Conservation (phyloP, 768 basidiomycete genomes). For the Collybia sordida region DNA sequence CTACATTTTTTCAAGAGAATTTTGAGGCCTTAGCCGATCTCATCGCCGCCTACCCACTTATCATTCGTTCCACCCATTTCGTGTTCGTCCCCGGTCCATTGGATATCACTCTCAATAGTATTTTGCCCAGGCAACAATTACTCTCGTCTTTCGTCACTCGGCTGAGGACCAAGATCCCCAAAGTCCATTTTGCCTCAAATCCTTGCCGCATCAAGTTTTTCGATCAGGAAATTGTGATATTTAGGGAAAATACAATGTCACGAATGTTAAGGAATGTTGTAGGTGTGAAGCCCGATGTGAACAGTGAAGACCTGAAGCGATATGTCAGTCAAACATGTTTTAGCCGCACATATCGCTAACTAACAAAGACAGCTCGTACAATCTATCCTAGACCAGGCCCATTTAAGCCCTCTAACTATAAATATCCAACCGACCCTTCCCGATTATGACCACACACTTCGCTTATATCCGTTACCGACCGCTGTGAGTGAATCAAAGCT, state of each 20-base stretch:
- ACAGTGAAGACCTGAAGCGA: conserved; percentile 81
- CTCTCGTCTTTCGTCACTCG: conserved; percentile 72
- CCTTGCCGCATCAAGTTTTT: conserved; percentile 96
- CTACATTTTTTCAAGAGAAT: conserved; percentile 54
- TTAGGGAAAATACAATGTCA: conserved; percentile 91
- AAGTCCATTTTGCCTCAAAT: conserved; percentile 82
- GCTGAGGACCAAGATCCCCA: conserved; percentile 72
- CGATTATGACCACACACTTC: conserved; percentile 89
- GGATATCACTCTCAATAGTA: conserved; percentile 80
- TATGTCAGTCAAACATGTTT: conserved; percentile 55
- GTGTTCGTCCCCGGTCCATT: conserved; percentile 93
- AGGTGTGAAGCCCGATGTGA: conserved; percentile 78
- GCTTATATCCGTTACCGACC: conserved; percentile 93
- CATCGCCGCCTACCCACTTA: conserved; percentile 75
- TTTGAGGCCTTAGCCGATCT: conserved; percentile 88
- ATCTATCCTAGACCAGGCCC: conserved; percentile 92
- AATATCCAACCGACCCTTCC: conserved; percentile 85
- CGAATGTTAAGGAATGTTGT: conserved; percentile 91
- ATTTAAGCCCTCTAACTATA: conserved; percentile 84
- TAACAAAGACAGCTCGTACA: conserved; percentile 74
- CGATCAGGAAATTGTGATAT: conserved; percentile 93
- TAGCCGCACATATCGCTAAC: background rate
- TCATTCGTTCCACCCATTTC: conserved; percentile 82
- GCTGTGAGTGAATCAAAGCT: conserved; percentile 50
- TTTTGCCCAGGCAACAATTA: conserved; percentile 79